Evolutionary conservation across 2,329 filamentous ascomycete genomes (phyloP).

Genomic region (Hypoxylon rubiginosum): DNA sequence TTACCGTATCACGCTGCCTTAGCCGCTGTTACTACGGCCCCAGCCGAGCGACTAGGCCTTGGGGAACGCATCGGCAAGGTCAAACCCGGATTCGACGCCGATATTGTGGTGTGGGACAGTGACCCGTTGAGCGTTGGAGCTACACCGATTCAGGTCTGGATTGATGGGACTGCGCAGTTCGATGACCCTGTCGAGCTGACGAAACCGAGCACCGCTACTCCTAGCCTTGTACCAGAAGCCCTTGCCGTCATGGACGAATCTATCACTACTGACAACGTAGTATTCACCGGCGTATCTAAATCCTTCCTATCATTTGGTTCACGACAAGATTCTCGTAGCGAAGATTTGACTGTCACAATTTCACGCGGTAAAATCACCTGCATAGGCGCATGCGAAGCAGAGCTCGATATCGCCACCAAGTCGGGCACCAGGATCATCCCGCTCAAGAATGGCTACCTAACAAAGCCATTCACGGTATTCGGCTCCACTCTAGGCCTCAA

Average conservation of each 20-base stretch:
- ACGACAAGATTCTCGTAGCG: slow-evolving; percentile 37
- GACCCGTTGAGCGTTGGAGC: slow-evolving; percentile 73
- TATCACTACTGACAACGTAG: slow-evolving; percentile 54
- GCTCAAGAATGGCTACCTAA: slow-evolving; percentile 72
- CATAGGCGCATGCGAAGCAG: slow-evolving; percentile 64
- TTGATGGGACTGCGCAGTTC: slow-evolving; percentile 71
- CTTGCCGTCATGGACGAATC: slow-evolving; percentile 59
- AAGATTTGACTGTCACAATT: slow-evolving; percentile 64
- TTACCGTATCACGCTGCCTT: slow-evolving; percentile 72
- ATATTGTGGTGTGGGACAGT: slow-evolving; percentile 73
- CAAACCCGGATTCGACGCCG: slow-evolving; percentile 72
- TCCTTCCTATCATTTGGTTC: slow-evolving; percentile 61
- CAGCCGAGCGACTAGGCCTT: slow-evolving; percentile 70
- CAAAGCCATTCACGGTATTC: slow-evolving; percentile 71
- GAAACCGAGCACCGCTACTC: slow-evolving; percentile 60
- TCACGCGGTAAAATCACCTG: slow-evolving; percentile 68
- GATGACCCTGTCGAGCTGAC: slow-evolving; percentile 66
- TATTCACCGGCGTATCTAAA: slow-evolving; percentile 70
- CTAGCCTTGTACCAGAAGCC: slow-evolving; percentile 58
- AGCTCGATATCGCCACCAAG: slow-evolving; percentile 56
- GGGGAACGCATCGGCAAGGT: slow-evolving; percentile 71
- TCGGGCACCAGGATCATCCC: slow-evolving; percentile 57
- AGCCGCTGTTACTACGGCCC: slow-evolving; percentile 69
- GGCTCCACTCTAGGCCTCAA: slow-evolving; percentile 72
- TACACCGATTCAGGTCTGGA: slow-evolving; percentile 72